Evolutionary conservation across 148 eudicot genomes (phyloP).

Genomic region (Persicaria tinctoria): DNA sequence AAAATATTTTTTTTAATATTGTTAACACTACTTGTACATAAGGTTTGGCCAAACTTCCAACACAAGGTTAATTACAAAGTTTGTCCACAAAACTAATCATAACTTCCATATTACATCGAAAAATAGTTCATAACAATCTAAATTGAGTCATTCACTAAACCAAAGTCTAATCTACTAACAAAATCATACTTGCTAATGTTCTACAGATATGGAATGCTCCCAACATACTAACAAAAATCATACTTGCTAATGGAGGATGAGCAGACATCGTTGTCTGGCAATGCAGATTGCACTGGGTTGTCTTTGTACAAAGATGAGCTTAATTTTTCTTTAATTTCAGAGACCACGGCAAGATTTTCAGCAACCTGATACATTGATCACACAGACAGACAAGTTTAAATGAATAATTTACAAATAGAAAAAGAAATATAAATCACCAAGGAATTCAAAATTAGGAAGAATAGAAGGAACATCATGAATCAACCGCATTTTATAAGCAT

Average conservation of each 20-base stretch:
- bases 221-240: too few relatives aligned
- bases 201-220: too few relatives aligned
- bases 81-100: too few relatives aligned
- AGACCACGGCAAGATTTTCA: constrained; percentile 40
- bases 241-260: constrained; percentile 23
- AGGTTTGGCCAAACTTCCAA: too few relatives aligned
- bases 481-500: not conserved
- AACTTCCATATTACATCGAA: too few relatives aligned
- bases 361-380: constrained; percentile 36
- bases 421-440: not conserved
- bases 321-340: constrained; percentile 35
- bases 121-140: too few relatives aligned
- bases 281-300: constrained; percentile 6
- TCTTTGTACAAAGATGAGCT: constrained; percentile 17
- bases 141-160: too few relatives aligned
- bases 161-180: too few relatives aligned
- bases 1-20: too few relatives aligned
- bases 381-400: not conserved
- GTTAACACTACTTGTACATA: too few relatives aligned
- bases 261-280: constrained; percentile 16
- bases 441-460: not conserved
- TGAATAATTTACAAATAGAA: not conserved
- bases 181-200: too few relatives aligned
- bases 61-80: too few relatives aligned
- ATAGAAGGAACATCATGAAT: not conserved